A percentile compares a stretch with the other conserved stretches of the same genome.
phyloP scores from a whole-genome alignment of 176 grass and related monocot genomes.

The Rhipidocladum racemiflorum region DNA sequence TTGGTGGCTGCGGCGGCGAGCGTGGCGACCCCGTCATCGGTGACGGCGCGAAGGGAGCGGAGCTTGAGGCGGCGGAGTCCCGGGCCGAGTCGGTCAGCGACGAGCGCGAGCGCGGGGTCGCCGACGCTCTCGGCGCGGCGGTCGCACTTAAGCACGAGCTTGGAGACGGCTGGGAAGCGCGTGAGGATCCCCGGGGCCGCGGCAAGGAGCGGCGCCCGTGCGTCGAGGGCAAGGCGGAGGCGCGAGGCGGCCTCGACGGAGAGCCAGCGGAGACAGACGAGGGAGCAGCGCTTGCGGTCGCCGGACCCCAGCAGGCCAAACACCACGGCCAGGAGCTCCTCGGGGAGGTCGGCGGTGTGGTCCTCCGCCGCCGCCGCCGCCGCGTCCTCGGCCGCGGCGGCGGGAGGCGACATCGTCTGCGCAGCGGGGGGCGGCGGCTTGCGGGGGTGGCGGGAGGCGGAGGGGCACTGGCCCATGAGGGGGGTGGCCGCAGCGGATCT shows the following conservation, averaged over 20 bases:
- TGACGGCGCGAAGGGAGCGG: conserved; percentile 51
- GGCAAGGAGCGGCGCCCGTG: conserved; percentile 39
- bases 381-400: not conserved
- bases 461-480: conserved; percentile 55
- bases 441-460: conserved; percentile 2
- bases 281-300: conserved; percentile 77
- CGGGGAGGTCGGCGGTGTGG: conserved; percentile 59
- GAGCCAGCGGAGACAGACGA: conserved; percentile 70
- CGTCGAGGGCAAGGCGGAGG: conserved; percentile 63
- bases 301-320: conserved; percentile 53
- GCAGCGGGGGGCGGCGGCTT: not conserved
- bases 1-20: conserved; percentile 37
- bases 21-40: conserved; percentile 52
- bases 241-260: conserved; percentile 47
- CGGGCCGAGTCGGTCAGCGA: conserved; percentile 43
- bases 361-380: conserved; percentile 32
- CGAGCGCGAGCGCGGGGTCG: conserved; percentile 44
- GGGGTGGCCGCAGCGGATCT: conserved; percentile 32
- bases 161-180: conserved; percentile 61
- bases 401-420: not conserved
- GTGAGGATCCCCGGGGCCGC: conserved; percentile 36
- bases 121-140: conserved; percentile 63
- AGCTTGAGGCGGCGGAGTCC: conserved; percentile 65
- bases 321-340: conserved; percentile 58
- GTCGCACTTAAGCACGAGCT: conserved; percentile 70